Conservation (phyloP, 192 early-diverging fungal genomes). For the Rhizophagus prolifer region DNA sequence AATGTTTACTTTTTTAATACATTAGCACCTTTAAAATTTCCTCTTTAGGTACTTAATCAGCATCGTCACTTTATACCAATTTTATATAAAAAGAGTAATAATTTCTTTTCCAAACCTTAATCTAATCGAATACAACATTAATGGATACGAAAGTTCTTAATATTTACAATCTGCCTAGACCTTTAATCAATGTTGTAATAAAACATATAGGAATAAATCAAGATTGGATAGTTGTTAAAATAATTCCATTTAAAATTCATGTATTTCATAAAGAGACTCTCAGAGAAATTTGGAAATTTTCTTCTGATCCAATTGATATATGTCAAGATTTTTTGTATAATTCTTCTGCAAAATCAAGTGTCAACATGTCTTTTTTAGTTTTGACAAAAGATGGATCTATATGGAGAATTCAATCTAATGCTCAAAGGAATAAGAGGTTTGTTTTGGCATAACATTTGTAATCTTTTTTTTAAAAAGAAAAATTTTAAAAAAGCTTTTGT, state of each 20-base stretch:
- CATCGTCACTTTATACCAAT: no score
- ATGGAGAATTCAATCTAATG: not conserved
- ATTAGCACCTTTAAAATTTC: no score
- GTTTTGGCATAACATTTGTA: not conserved
- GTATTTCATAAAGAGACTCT: not conserved
- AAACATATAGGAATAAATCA: constrained; percentile 1
- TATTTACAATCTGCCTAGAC: not conserved
- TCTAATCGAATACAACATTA: no score
- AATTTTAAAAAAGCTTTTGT: not conserved
- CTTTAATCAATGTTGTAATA: not conserved
- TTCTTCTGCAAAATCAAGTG: not conserved
- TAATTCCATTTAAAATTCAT: constrained; percentile 7
- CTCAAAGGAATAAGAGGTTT: constrained; percentile 5
- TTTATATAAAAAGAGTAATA: no score
- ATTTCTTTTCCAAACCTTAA: no score
- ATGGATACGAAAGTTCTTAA: not conserved
- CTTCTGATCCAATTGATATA: constrained; percentile 6
- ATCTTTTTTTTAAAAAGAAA: not conserved
- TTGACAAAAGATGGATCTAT: not conserved
- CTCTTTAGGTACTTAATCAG: no score
- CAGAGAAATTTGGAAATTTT: constrained; percentile 3
- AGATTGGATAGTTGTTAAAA: constrained; percentile 1
- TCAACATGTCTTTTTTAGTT: not conserved
- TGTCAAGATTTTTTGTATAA: not conserved
- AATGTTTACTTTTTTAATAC: no score